Conservation (phyloP, 2,329 filamentous ascomycete species). For the Clonostachys rosea region DNA sequence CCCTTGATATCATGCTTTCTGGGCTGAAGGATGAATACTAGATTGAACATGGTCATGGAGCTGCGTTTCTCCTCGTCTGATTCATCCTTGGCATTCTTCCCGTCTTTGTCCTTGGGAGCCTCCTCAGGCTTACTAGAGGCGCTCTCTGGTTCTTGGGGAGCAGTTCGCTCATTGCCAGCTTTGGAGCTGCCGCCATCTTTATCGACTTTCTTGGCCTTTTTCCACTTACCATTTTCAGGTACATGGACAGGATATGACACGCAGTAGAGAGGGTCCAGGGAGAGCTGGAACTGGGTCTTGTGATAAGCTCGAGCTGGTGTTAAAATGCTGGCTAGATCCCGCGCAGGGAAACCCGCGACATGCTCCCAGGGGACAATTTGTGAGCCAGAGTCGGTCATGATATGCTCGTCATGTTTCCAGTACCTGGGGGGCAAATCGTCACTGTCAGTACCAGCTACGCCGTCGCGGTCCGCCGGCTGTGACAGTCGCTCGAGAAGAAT, state of each 20-base stretch:
- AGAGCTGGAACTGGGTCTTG: constrained; percentile 78
- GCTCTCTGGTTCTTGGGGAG: constrained; percentile 3
- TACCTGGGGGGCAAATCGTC: constrained; percentile 36
- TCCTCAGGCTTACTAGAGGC: constrained; percentile 10
- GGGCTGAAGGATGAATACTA: constrained; percentile 87
- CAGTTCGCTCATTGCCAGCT: constrained; percentile 12
- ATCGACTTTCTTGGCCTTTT: constrained; percentile 53
- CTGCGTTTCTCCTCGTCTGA: constrained; percentile 54
- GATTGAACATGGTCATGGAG: constrained; percentile 94
- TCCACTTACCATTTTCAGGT: constrained; percentile 75
- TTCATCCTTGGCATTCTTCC: constrained; percentile 39
- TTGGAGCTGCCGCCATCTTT: constrained; percentile 14
- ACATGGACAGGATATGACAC: constrained; percentile 82
- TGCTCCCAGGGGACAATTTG: constrained; percentile 66
- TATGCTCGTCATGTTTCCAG: constrained; percentile 49
- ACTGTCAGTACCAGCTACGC: constrained; percentile 16
- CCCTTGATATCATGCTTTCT: constrained; percentile 71
- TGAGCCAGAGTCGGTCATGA: constrained; percentile 48
- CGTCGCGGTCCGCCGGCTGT: constrained; percentile 22
- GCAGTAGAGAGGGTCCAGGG: constrained; percentile 74
- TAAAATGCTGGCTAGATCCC: constrained; percentile 74
- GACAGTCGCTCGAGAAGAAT: constrained; percentile 40
- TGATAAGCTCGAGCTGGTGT: constrained; percentile 73
- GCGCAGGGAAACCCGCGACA: constrained; percentile 68
- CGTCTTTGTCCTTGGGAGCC: constrained; percentile 15